These are phyloP conservation scores for Phytophthora brassicae DNA, from an alignment of 352 stramenopile genomes.

Conservation along the genomic window DNA sequence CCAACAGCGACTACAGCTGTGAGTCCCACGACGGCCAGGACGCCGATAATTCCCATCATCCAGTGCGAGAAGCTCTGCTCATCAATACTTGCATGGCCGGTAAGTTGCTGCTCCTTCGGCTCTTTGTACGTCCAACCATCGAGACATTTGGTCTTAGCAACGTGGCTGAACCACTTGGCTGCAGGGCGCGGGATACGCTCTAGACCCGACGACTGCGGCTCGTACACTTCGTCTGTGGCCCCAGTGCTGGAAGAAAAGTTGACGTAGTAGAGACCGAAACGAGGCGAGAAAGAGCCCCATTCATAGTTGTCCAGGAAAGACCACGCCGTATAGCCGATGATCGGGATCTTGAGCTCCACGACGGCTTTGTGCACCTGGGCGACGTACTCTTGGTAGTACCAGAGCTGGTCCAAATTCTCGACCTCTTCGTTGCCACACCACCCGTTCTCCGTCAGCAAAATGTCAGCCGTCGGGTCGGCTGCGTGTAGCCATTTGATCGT, in stretches of 20 bases:
- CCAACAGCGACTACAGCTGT: constrained; percentile 17
- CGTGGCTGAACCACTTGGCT: too few relatives aligned
- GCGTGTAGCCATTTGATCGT: constrained; percentile 44
- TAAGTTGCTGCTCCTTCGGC: constrained; percentile 3
- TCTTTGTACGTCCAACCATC: constrained; percentile 23
- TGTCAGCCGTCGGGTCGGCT: constrained; percentile 26
- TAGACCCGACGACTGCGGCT: too few relatives aligned
- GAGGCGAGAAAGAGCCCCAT: constrained; percentile 76
- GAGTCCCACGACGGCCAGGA: constrained; percentile 18
- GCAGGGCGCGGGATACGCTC: too few relatives aligned
- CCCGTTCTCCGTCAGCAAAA: constrained; percentile 33
- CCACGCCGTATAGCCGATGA: constrained; percentile 92
- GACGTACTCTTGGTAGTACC: constrained; percentile 51
- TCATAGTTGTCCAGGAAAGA: constrained; percentile 95
- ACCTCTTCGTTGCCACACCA: constrained; percentile 33
- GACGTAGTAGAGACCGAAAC: constrained; percentile 46
- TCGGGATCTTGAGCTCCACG: constrained; percentile 24
- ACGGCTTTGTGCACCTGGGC: constrained; percentile 36
- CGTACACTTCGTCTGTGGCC: too few relatives aligned
- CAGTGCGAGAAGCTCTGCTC: constrained; percentile 24
- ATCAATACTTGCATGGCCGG: constrained; percentile 16
- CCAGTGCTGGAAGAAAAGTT: constrained; percentile 14
- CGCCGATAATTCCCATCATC: constrained; percentile 18
- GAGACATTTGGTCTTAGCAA: constrained; percentile 14
- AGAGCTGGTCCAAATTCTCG: constrained; percentile 33